Evolutionary conservation across 495 filamentous ascomycete genomes (phyloP), one percentile per base, ranked within the genome.

Genomic region (Penicillium manginii): DNA sequence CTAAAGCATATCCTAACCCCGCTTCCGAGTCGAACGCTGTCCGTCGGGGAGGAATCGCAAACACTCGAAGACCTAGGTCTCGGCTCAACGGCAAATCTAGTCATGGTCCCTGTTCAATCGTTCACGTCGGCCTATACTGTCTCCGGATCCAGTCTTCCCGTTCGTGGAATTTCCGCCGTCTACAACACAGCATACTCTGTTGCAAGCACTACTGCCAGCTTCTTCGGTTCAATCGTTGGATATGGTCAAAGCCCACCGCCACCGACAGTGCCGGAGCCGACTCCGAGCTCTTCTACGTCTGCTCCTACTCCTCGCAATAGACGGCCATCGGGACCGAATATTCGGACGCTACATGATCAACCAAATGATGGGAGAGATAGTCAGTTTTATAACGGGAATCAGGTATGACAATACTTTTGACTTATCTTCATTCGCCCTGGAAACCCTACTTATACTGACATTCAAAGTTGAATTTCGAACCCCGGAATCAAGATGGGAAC

Each of bases 381-480:
- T 21, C 85, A 93, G 63, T 84, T 92, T 37, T 96, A 96, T 68
- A 96, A 96, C 71, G 92, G 92, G 4, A 96, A 96, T 65, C 89
- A 91, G 70, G 90, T 93, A 78, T 57, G 87, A 29, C 42, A 45
- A n/a, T 63, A 22, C 31, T 7, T 43, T 26, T 45, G 11, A n/a
- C 39, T 11, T 2, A 19, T 12, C 40, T 43, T n/a, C 3, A 0
- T 47, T 12, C 26, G 1, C 9, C 12, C 12, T 11, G 0, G 11
- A 10, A 4, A 37, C 2, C 35, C 4, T 9, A 47, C 26, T 23
- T 8, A 23, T 47, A 47, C 45, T 47, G 15, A 22, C 22, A 23
- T 49, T 21, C 14, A 43, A 55, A 91, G 88, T 77, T 90, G 46
- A 92, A 91, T 63, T 93, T 93, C 58, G 82, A 93, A 66, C 88